Conservation (phyloP, 2,329 filamentous ascomycete species). For the Fusarium hostae region DNA sequence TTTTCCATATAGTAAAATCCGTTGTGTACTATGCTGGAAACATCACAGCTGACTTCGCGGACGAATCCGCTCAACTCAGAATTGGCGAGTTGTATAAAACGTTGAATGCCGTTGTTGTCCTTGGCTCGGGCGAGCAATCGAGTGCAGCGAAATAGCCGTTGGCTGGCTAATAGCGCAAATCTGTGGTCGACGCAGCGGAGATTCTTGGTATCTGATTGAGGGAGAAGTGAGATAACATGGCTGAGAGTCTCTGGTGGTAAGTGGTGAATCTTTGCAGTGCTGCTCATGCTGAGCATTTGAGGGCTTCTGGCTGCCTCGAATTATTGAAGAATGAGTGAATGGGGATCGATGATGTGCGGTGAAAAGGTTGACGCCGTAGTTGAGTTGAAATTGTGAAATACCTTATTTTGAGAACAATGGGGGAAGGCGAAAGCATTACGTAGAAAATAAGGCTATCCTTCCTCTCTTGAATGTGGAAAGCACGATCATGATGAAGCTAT, state of each 20-base stretch:
- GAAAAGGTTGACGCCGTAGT: accelerated
- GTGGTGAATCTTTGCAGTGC: not conserved
- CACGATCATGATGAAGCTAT: not conserved
- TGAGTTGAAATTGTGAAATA: not conserved
- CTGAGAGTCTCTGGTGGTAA: not conserved
- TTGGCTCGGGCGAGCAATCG: not conserved
- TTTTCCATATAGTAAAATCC: not conserved
- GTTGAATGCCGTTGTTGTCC: not conserved
- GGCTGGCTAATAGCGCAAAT: not conserved
- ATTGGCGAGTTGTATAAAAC: not conserved
- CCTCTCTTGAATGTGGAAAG: not conserved
- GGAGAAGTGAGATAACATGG: not conserved
- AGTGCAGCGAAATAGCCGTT: not conserved
- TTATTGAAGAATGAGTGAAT: not conserved
- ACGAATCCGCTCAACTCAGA: not conserved
- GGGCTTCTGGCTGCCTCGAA: not conserved
- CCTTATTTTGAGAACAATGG: not conserved
- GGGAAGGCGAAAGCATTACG: not conserved
- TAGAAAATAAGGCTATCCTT: accelerated
- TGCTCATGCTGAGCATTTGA: not conserved
- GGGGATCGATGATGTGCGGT: not conserved
- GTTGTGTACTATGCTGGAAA: not conserved
- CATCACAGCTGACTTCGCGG: not conserved
- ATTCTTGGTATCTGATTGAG: not conserved
- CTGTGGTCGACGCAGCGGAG: not conserved